phyloP scores from a whole-genome alignment of 164 flowering plant genomes.

The Stephania japonica region DNA sequence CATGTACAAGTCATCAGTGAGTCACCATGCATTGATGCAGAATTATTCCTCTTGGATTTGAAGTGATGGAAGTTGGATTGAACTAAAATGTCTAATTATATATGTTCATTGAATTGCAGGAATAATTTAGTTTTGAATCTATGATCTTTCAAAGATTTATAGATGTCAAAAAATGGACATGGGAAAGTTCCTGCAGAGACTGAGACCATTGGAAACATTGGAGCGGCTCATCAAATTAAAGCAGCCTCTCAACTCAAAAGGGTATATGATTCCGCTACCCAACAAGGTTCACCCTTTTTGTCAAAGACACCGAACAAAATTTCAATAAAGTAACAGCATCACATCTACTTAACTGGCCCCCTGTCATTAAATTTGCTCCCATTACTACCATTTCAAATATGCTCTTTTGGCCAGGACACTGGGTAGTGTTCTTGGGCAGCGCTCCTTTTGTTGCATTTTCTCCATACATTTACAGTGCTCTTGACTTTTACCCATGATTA shows the following conservation, averaged over 20 bases:
- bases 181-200: neutral
- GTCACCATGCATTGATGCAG: neutral
- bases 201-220: neutral
- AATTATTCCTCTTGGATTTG: neutral
- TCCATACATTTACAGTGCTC: neutral
- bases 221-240: constrained; percentile 5
- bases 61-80: neutral
- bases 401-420: neutral
- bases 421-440: neutral
- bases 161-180: constrained; percentile 10
- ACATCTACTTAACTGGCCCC: constrained; percentile 11
- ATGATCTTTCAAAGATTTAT: neutral
- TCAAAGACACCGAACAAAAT: constrained; percentile 23
- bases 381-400: neutral
- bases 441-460: neutral
- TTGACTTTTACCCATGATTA: neutral
- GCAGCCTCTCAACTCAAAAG: constrained; percentile 7
- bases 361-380: neutral
- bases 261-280: constrained; percentile 30
- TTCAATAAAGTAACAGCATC: constrained; percentile 31
- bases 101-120: neutral
- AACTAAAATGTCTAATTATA: neutral
- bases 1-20: neutral
- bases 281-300: constrained; percentile 20
- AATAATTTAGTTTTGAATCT: no score